Evolutionary conservation across 106 monocot genomes (phyloP), one percentile per base, ranked within the genome.

Genomic region (Cymbidium sinense): DNA sequence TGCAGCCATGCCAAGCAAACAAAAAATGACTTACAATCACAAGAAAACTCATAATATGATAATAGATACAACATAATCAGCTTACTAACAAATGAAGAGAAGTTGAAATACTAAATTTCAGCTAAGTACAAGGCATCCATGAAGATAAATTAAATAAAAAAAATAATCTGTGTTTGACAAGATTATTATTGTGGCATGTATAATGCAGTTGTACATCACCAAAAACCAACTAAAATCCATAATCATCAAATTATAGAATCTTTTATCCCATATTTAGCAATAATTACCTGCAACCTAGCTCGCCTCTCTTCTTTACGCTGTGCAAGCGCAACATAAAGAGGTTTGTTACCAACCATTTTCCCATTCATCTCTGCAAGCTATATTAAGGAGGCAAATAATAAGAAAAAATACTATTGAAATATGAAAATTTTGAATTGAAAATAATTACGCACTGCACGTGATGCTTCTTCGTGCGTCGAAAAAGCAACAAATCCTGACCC

Each of bases 401-500:
- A 74, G 0, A 74, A 43, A 44, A 11, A 4, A 8, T 43, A 20
- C 33, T 9, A 28, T 25, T 9, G 2, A 1, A 74, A 47, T 35
- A 28, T n/a, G 15, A 28, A 74, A 23, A 74, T 0, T 15, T 13
- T 74, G 47, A 23, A 7, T 39, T 71, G n/a, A 71, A 13, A 34
- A 76, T 9, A 76, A 21, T 50, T 76, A 82, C 87, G 82, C 83
- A 96, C 96, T 75, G 96, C 93, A 74, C 85, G 74, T 41, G 84
- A 84, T 21, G 96, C 86, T 75, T 96, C 96, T 74, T 96, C 93
- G 21, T 91, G 67, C 52, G 89, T 77, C 43, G 91, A 87, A 34
- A 96, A 93, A 70, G 96, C 93, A 81, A 96, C 96, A 88, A 96
- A 96, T 50, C 93, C 96, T 86, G 96, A 96, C 34, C 96, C 93